Conservation (phyloP, 345 rosid genomes). For the Excoecaria agallocha region DNA sequence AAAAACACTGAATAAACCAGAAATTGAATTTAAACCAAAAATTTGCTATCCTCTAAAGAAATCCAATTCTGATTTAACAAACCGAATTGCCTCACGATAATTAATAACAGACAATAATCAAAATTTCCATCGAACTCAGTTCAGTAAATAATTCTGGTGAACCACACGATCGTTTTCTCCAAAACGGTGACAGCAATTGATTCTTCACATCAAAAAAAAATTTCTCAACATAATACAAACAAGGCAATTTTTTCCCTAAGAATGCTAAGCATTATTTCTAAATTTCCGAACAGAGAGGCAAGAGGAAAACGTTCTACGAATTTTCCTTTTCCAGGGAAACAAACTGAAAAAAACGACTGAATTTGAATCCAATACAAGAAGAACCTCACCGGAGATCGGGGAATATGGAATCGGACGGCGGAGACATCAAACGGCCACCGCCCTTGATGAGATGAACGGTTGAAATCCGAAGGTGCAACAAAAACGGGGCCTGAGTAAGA, state of each 20-base stretch:
- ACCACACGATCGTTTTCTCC: neutral
- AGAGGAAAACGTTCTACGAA: neutral
- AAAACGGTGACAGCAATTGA: neutral
- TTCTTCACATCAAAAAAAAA: neutral
- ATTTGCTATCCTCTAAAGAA: neutral
- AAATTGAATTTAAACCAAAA: neutral
- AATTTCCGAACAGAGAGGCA: neutral
- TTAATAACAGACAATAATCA: neutral
- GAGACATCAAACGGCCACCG: slow-evolving; percentile 22
- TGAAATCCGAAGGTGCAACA: neutral
- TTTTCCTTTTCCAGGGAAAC: slow-evolving; percentile 1
- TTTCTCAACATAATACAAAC: neutral
- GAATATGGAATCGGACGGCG: slow-evolving; percentile 17
- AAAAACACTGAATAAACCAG: neutral
- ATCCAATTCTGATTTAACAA: neutral
- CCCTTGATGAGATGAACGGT: slow-evolving; percentile 9
- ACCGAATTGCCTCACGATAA: neutral
- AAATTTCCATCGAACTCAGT: neutral
- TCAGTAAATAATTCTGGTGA: neutral
- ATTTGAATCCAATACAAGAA: neutral
- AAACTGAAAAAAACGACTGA: neutral
- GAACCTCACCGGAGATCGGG: slow-evolving; percentile 22
- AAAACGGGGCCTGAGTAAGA: neutral
- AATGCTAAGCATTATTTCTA: too few relatives aligned
- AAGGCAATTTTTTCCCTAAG: neutral